Base-by-base conservation (phyloP, 257 asterid genomes). In the Solanum commersonii region DNA sequence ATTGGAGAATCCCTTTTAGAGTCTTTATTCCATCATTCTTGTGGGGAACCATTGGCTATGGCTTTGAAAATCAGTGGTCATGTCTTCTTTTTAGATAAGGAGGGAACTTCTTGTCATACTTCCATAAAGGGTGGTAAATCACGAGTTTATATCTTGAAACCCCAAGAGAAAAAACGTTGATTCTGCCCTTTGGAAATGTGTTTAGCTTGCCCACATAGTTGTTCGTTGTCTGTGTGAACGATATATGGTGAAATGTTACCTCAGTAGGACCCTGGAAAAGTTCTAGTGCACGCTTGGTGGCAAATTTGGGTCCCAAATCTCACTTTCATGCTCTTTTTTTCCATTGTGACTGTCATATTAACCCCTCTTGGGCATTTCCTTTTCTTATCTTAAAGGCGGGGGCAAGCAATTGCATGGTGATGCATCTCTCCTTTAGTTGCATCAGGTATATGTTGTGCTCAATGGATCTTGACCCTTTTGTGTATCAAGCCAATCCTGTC, bases 231-330 rank as follows among this genome's bases (percentile, higher is more conserved):
- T 42, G 84, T 88, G 86, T 86, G 90, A 89, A 74, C 76, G 84
- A 67, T 84, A 84, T 72, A 84, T 71, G 90, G 74, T 29, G 89
- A 73, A 86, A 33, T 89, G 68, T 87, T 83, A 52, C 73, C 29
- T n/a, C 23, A 23, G 46, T 87, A 86, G 93, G 92, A 5, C 93
- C 93, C 42, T 70, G 85, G 14, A 84, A 88, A 91, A 78, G 89
- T 59, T 68, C 2, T 73, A 38, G 77, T 84, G 93, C 92, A 91
- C 92, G 87, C 91, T 85, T 87, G 89, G 89, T 89, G 85, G 89
- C 83, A 27, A 78, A 90, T 38, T 83, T 35, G 91, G 92, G 93
- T 73, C 93, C 92, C 91, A 78, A 89, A 73, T 70, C 79, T 90
- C 89, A 90, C 89, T 88, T 90, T 83, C 90, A 40, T 84, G 25